A percentile compares a stretch with the other conserved stretches of the same genome.
These are phyloP conservation scores for Poterioochromonas sp. DNA, from an alignment of 352 stramenopile species.

Conservation along the genomic window DNA sequence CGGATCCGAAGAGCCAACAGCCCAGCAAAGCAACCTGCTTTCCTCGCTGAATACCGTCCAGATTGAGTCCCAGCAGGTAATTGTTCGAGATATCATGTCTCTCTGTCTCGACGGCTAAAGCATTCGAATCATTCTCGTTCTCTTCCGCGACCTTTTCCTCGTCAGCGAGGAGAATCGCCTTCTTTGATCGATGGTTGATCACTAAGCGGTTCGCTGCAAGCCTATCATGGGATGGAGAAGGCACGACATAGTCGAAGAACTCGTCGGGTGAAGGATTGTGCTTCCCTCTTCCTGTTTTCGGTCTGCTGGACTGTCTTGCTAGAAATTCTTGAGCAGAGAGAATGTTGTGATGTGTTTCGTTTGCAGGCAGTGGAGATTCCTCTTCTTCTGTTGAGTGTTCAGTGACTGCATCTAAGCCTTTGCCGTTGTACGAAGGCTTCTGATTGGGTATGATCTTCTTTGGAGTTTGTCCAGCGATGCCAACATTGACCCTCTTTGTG, in stretches of 20 bases:
- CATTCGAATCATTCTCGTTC: neutral
- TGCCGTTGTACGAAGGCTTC: too few species aligned
- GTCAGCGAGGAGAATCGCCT: neutral
- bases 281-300: neutral
- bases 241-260: constrained; percentile 8
- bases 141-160: neutral
- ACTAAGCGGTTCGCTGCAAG: neutral
- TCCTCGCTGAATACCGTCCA: neutral
- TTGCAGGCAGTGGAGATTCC: too few species aligned
- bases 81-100: neutral
- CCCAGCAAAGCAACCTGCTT: neutral
- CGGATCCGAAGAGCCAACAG: constrained; percentile 15
- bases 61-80: neutral
- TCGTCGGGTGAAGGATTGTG: neutral
- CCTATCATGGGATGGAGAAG: neutral
- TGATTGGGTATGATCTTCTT: neutral
- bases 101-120: neutral
- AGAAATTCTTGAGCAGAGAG: too few species aligned
- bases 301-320: too few species aligned
- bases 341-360: too few species aligned
- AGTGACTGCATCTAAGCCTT: too few species aligned
- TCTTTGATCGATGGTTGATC: neutral
- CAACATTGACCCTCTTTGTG: constrained; percentile 17
- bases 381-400: too few species aligned
- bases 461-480: neutral